These are phyloP conservation scores for Gossypium herbaceum DNA, from an alignment of 345 rosid genomes.

Conservation along the genomic window DNA sequence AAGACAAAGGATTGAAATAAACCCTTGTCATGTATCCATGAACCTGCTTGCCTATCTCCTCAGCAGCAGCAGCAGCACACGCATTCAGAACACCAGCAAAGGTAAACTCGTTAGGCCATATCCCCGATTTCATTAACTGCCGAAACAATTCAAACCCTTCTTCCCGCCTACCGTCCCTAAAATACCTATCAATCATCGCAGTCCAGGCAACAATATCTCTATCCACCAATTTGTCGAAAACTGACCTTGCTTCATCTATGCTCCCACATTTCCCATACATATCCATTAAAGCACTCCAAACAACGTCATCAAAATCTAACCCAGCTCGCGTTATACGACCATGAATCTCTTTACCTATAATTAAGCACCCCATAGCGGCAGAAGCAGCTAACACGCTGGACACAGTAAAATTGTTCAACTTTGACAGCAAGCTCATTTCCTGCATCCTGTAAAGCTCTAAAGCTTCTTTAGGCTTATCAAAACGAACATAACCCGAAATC, in stretches of 20 bases:
- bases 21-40: conserved; percentile 72
- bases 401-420: conserved; percentile 53
- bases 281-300: conserved; percentile 84
- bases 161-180: conserved; percentile 52
- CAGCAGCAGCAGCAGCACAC: conserved; percentile 57
- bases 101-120: conserved; percentile 71
- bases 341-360: conserved; percentile 73
- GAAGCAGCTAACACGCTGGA: conserved; percentile 75
- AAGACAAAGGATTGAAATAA: conserved; percentile 57
- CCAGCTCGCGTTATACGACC: conserved; percentile 59
- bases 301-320: conserved; percentile 77
- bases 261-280: conserved; percentile 91
- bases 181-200: conserved; percentile 73
- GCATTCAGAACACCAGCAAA: conserved; percentile 78
- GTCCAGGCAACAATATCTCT: conserved; percentile 91
- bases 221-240: conserved; percentile 54
- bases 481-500: conserved; percentile 68
- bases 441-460: conserved; percentile 47
- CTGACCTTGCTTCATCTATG: conserved; percentile 61
- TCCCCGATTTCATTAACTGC: conserved; percentile 46
- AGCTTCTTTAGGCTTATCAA: conserved; percentile 49
- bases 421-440: conserved; percentile 33
- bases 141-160: conserved; percentile 67
- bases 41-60: conserved; percentile 72
- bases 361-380: conserved; percentile 51